These are phyloP conservation scores for Bipolaris cookei DNA, from an alignment of 2,329 filamentous ascomycete species.

Conservation along the genomic window DNA sequence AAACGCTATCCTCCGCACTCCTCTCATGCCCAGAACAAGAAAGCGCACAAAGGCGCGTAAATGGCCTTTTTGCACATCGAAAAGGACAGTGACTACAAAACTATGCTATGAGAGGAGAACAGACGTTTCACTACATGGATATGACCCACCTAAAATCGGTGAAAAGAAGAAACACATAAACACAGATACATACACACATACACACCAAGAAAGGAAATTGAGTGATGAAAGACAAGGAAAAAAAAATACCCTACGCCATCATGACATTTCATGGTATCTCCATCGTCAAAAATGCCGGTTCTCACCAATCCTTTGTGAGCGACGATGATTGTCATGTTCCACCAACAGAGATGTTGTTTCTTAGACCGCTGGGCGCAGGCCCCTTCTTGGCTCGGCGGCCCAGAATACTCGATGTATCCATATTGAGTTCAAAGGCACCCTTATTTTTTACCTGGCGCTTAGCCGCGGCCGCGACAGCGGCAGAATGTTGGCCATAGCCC, in stretches of 20 bases:
- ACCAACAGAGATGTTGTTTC: constrained; percentile 50
- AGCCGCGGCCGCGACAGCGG: constrained; percentile 81
- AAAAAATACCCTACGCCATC: constrained; percentile 27
- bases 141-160: constrained; percentile 10
- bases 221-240: constrained; percentile 20
- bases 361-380: constrained; percentile 52
- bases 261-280: constrained; percentile 17
- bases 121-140: constrained; percentile 11
- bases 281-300: constrained; percentile 8
- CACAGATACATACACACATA: too few species aligned
- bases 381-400: constrained; percentile 68
- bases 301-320: constrained; percentile 41
- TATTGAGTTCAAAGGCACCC: constrained; percentile 87
- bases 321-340: constrained; percentile 43
- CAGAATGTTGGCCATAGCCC: constrained; percentile 89
- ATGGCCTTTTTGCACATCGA: neutral
- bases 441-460: constrained; percentile 79
- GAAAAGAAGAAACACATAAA: neutral
- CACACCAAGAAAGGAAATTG: constrained; percentile 3
- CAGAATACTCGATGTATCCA: constrained; percentile 88
- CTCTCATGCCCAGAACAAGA: constrained; percentile 4
- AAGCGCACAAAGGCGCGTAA: neutral
- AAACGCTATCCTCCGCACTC: neutral
- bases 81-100: constrained; percentile 16
- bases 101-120: constrained; percentile 23